These are phyloP conservation scores for Yarrowia alimentaria DNA, from an alignment of 805 yeast species.

Conservation along the genomic window DNA sequence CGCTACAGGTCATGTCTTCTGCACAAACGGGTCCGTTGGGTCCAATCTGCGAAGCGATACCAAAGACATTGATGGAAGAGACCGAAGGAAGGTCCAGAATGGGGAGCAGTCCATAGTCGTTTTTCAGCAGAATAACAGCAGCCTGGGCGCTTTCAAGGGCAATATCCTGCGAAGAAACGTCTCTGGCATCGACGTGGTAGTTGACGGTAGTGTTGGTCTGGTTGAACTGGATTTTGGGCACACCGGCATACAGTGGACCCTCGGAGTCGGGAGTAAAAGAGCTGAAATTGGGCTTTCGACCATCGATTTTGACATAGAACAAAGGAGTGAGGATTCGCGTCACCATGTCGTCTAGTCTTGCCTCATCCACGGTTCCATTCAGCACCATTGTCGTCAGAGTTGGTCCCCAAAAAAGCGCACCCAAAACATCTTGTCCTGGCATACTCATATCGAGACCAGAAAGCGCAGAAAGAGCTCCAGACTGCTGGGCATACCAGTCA, in stretches of 20 bases:
- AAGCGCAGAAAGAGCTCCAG: conserved; percentile 55
- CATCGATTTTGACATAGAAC: conserved; percentile 34
- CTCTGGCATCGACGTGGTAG: conserved; percentile 54
- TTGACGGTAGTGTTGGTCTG: conserved; percentile 50
- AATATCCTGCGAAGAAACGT: conserved; percentile 46
- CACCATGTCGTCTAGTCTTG: conserved; percentile 61
- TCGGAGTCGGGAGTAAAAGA: conserved; percentile 58
- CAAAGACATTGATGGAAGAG: conserved; percentile 41
- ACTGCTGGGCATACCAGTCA: conserved; percentile 61
- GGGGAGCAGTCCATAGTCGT: conserved; percentile 50
- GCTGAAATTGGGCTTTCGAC: conserved; percentile 52
- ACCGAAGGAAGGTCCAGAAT: conserved; percentile 50
- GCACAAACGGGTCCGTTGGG: conserved; percentile 51
- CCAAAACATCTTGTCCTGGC: conserved; percentile 49
- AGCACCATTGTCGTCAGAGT: conserved; percentile 53
- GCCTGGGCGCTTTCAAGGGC: conserved; percentile 57
- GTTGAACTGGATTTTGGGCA: conserved; percentile 17
- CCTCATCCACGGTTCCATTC: conserved; percentile 54
- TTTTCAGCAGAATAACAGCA: conserved; percentile 53
- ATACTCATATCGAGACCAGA: conserved; percentile 65
- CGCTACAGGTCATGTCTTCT: conserved; percentile 52
- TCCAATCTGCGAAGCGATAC: conserved; percentile 50
- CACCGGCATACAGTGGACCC: too few relatives aligned
- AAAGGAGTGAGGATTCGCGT: conserved; percentile 54
- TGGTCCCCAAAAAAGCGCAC: conserved; percentile 50